These are phyloP conservation scores for Spinacia oleracea DNA, from an alignment of 179 eudicot genomes.

Conservation along the genomic window DNA sequence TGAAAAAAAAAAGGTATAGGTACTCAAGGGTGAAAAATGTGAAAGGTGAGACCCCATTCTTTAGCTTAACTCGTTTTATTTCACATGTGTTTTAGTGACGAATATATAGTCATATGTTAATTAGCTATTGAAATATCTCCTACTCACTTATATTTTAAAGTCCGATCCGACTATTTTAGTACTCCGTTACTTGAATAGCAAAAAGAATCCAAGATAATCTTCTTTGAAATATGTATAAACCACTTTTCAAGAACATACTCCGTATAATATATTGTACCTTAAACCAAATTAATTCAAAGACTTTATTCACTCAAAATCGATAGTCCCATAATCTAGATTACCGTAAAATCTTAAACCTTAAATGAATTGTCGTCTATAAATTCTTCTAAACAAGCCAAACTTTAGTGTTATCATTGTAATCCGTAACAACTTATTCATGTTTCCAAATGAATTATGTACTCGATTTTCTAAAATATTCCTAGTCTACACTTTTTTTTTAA, in stretches of 20 bases:
- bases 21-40: too few species aligned
- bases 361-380: neutral
- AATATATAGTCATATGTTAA: too few species aligned
- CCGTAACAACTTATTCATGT: neutral
- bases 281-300: neutral
- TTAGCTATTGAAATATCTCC: too few species aligned
- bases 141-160: too few species aligned
- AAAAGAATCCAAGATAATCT: neutral
- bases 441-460: neutral
- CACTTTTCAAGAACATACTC: slow-evolving; percentile 2
- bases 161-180: too few species aligned
- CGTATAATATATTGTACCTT: neutral
- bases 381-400: neutral
- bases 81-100: too few species aligned
- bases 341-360: slow-evolving; percentile 6
- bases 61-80: too few species aligned
- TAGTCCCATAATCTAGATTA: slow-evolving; percentile 8
- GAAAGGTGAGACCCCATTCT: too few species aligned
- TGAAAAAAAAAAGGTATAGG: too few species aligned
- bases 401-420: neutral
- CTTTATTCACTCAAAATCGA: neutral
- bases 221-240: slow-evolving; percentile 10
- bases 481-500: neutral
- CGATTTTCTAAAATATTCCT: neutral
- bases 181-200: too few species aligned